Conservation (phyloP, 2,329 filamentous ascomycete genomes). For the Xylaria digitata region DNA sequence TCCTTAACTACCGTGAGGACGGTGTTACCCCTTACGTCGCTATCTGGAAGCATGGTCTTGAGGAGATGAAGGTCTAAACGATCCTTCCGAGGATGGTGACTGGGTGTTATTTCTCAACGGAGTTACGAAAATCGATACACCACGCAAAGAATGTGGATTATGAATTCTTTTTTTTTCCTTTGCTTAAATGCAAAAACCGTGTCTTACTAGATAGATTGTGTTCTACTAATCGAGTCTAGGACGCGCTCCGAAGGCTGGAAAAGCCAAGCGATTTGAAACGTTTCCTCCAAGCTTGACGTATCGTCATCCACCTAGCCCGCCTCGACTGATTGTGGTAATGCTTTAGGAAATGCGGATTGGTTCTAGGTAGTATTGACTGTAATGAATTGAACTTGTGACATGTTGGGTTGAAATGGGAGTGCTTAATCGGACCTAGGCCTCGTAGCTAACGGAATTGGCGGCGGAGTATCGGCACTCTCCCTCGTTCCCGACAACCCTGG, state of each 20-base stretch:
- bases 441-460: constrained; percentile 65
- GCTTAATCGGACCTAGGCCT: constrained; percentile 56
- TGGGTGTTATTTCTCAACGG: constrained; percentile 18
- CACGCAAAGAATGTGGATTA: constrained; percentile 36
- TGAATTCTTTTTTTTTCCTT: constrained; percentile 39
- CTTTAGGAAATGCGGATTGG: background rate
- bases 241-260: constrained; percentile 24
- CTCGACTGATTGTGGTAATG: constrained; percentile 4
- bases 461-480: constrained; percentile 54
- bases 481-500: constrained; percentile 50
- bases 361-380: background rate
- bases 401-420: background rate
- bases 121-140: constrained; percentile 39
- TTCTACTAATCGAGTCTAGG: constrained; percentile 39
- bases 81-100: constrained; percentile 1
- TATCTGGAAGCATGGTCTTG: constrained; percentile 95
- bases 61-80: constrained; percentile 88
- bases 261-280: constrained; percentile 35
- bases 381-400: background rate
- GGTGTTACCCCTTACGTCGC: constrained; percentile 89
- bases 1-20: constrained; percentile 98
- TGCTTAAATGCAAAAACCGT: constrained; percentile 33
- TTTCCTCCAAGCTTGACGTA: constrained; percentile 17
- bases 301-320: background rate
- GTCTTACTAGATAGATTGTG: constrained; percentile 40